Evolutionary conservation across 495 filamentous ascomycete species (phyloP).

Genomic region (Sabuloglossum arenarium): DNA sequence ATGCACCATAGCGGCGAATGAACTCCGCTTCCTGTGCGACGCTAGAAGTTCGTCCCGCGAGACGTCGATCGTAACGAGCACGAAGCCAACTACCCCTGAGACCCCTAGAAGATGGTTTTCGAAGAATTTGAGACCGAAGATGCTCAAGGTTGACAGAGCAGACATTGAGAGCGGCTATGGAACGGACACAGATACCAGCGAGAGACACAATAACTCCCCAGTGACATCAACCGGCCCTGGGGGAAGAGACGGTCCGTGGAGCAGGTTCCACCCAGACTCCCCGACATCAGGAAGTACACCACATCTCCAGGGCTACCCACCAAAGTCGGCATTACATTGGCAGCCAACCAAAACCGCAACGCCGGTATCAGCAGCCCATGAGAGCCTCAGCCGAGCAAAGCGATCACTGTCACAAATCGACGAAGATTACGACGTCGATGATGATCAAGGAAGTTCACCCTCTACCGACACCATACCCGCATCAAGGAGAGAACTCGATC

Average conservation of each 20-base stretch:
- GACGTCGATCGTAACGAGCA: not conserved
- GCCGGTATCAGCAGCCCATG: not conserved
- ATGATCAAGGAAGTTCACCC: not conserved
- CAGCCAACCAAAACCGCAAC: not conserved
- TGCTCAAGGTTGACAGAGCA: not conserved
- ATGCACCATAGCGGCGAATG: conserved; percentile 31
- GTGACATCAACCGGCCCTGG: not conserved
- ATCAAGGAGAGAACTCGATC: conserved; percentile 3
- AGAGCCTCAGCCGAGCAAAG: not conserved
- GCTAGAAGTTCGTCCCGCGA: not conserved
- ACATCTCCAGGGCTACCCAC: not conserved
- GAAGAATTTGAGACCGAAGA: conserved; percentile 7
- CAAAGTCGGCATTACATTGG: not conserved
- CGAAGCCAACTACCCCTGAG: not conserved
- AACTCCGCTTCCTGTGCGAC: conserved; percentile 3
- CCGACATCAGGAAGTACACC: not conserved
- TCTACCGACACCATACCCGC: not conserved
- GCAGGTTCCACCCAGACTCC: not conserved
- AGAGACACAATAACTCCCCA: conserved; percentile 5
- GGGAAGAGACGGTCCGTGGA: not conserved
- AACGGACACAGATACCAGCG: conserved; percentile 14
- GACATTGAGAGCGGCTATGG: conserved; percentile 15
- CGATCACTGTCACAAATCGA: conserved; percentile 2
- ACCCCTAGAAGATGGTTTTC: conserved; percentile 5
- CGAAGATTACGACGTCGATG: not conserved